Evolutionary conservation across 306 rosid genomes (phyloP).

Genomic region (Acacia melanoxylon): DNA sequence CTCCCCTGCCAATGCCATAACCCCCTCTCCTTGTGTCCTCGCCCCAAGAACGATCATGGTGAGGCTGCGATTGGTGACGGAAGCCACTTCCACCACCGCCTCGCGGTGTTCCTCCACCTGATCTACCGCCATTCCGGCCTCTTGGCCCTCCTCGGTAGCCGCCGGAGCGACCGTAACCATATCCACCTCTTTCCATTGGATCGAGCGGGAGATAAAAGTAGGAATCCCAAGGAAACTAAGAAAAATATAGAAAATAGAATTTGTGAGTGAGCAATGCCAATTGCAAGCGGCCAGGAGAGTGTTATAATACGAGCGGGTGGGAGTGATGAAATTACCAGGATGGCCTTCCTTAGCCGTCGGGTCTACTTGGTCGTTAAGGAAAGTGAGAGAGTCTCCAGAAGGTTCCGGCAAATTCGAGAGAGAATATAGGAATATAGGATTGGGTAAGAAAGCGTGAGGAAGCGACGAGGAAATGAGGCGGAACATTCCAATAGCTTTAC

Average conservation of each 20-base stretch:
- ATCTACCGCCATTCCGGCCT: neutral
- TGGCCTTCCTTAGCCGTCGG: neutral
- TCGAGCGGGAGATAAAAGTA: neutral
- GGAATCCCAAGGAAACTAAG: neutral
- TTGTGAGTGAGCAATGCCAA: neutral
- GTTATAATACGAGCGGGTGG: neutral
- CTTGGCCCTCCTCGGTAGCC: neutral
- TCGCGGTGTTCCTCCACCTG: neutral
- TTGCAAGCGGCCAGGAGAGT: no score
- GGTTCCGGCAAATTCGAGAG: neutral
- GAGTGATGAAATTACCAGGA: neutral
- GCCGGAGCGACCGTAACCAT: neutral
- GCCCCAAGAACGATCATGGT: neutral
- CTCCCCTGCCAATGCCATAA: neutral
- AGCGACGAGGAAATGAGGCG: neutral
- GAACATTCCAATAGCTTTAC: no score
- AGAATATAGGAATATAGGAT: neutral
- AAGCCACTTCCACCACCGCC: slow-evolving; percentile 13
- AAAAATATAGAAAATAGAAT: no score
- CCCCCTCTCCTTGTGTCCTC: neutral
- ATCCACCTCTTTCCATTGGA: slow-evolving; percentile 6
- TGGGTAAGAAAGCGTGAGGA: neutral
- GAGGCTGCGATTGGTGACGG: neutral
- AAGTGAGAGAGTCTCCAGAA: neutral
- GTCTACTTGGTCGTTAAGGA: neutral